Evolutionary conservation across 352 stramenopile species (phyloP).

Genomic region (Phytopythium litorale): DNA sequence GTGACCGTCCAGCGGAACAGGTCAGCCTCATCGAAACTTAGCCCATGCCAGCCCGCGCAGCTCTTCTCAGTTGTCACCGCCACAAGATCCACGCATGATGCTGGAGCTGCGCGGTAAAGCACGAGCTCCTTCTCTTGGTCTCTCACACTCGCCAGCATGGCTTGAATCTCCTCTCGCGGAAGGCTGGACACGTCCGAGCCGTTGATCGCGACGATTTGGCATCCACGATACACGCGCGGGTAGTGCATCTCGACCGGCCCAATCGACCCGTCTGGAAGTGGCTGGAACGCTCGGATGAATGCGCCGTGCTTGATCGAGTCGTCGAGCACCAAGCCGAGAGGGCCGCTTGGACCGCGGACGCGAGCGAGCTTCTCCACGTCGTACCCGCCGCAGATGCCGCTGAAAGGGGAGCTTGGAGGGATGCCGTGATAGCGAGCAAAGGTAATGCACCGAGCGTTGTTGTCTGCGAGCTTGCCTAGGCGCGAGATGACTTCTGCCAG

Average conservation of each 20-base stretch:
- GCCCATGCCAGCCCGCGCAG: conserved; percentile 4
- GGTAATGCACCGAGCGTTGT: conserved; percentile 28
- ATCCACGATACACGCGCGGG: conserved; percentile 39
- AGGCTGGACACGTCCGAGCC: conserved; percentile 35
- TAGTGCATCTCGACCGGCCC: conserved; percentile 23
- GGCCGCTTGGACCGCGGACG: conserved; percentile 31
- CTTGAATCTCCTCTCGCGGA: conserved; percentile 32
- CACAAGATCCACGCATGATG: conserved; percentile 22
- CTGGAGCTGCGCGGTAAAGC: conserved; percentile 33
- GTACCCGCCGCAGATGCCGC: conserved; percentile 13
- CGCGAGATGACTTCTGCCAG: conserved; percentile 39
- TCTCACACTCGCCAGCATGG: conserved; percentile 25
- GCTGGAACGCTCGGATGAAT: conserved; percentile 48
- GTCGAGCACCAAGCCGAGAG: conserved; percentile 44
- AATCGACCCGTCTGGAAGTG: conserved; percentile 27
- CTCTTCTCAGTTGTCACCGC: conserved; percentile 11
- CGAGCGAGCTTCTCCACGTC: conserved; percentile 57
- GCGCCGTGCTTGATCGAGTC: conserved; percentile 35
- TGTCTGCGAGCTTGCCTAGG: conserved; percentile 36
- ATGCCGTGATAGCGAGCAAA: conserved; percentile 46
- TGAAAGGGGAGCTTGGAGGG: conserved; percentile 6
- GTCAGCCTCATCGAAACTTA: conserved; percentile 34
- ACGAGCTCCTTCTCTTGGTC: conserved; percentile 55
- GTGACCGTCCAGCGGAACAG: conserved; percentile 33
- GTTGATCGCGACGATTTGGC: conserved; percentile 55